Percentiles rank a stretch among this genome's conserved stretches.
phyloP scores from a whole-genome alignment of 352 stramenopile genomes.

The Phytopythium aichiense region DNA sequence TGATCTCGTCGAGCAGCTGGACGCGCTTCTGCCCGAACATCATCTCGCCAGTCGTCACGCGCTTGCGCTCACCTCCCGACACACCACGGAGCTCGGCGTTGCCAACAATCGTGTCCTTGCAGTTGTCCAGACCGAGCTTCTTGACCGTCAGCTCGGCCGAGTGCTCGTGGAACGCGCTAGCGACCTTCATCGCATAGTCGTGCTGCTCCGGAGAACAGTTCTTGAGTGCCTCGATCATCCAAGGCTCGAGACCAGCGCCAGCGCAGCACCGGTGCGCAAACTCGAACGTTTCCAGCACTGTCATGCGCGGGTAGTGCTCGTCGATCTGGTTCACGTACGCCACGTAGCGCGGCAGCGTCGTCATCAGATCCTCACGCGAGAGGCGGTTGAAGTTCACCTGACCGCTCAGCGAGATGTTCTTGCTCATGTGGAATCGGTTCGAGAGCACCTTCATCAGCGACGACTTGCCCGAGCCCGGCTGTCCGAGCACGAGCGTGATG shows the following conservation, averaged over 20 bases:
- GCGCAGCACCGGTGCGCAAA: constrained; percentile 43
- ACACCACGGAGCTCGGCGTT: constrained; percentile 39
- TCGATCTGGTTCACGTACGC: constrained; percentile 46
- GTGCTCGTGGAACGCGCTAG: constrained; percentile 30
- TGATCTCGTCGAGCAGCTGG: constrained; percentile 80
- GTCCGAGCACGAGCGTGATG: constrained; percentile 54
- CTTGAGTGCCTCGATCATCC: constrained; percentile 33
- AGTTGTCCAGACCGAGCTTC: constrained; percentile 48
- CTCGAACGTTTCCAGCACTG: constrained; percentile 51
- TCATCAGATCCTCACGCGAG: constrained; percentile 19
- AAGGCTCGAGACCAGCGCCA: constrained; percentile 30
- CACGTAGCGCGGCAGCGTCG: constrained; percentile 35
- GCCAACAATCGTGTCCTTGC: constrained; percentile 56
- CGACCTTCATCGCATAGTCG: constrained; percentile 28
- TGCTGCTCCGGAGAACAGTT: constrained; percentile 29
- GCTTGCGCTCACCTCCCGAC: constrained; percentile 60
- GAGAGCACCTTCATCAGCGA: constrained; percentile 46
- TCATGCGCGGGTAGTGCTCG: constrained; percentile 37
- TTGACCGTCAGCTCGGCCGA: constrained; percentile 42
- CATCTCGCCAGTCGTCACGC: constrained; percentile 78
- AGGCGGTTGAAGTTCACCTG: constrained; percentile 46
- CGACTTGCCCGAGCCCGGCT: constrained; percentile 36
- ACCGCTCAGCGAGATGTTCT: constrained; percentile 36
- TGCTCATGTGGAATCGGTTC: constrained; percentile 44
- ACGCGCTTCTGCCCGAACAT: constrained; percentile 67